Evolutionary conservation across 2,329 filamentous ascomycete species (phyloP).

Genomic region (Mollisia scopiformis): DNA sequence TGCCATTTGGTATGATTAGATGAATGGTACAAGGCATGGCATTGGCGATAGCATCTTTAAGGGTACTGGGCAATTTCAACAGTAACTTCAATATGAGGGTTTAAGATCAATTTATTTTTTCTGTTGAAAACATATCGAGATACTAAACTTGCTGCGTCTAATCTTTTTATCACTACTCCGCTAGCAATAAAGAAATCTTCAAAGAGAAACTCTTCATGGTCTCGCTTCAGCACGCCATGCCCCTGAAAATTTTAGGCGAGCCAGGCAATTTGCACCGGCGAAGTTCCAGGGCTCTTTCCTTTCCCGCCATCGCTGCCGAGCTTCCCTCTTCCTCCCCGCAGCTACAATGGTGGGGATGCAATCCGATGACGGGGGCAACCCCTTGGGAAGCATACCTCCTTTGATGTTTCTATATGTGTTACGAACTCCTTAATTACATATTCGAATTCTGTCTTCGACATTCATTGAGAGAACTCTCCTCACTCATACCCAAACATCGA

Average conservation of each 20-base stretch:
- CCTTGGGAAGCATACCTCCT: not conserved
- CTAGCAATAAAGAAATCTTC: too few relatives aligned
- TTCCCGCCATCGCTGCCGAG: constrained; percentile 3
- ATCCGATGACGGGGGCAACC: not conserved
- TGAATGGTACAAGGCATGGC: not conserved
- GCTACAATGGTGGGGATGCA: not conserved
- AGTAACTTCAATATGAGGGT: too few relatives aligned
- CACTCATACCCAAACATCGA: not conserved
- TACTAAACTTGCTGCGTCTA: too few relatives aligned
- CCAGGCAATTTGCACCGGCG: not conserved
- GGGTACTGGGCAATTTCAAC: too few relatives aligned
- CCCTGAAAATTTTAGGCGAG: not conserved
- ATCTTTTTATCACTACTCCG: too few relatives aligned
- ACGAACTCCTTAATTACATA: not conserved
- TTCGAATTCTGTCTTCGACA: not conserved
- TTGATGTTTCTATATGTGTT: not conserved
- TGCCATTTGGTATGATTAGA: constrained; percentile 87
- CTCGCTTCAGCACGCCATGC: not conserved
- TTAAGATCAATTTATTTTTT: too few relatives aligned
- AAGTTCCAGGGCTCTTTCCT: not conserved
- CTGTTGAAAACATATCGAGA: too few relatives aligned
- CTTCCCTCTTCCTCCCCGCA: not conserved
- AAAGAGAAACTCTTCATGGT: not conserved
- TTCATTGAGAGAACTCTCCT: not conserved
- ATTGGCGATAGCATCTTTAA: too few relatives aligned